phyloP scores from a whole-genome alignment of 108 stramenopile species.

The Ochromonas danica region DNA sequence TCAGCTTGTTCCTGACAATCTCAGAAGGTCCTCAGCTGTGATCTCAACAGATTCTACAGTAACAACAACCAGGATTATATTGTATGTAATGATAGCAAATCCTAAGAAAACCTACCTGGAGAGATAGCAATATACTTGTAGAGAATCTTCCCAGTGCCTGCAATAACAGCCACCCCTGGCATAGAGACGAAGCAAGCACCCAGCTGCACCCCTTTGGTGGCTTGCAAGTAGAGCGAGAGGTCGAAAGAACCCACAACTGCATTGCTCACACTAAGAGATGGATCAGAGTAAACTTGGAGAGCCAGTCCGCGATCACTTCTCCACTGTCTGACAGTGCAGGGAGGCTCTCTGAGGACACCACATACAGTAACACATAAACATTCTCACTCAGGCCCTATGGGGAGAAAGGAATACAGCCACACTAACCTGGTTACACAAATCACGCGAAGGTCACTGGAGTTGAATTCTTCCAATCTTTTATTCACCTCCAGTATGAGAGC shows the following conservation, averaged over 20 bases:
- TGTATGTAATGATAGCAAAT: not conserved
- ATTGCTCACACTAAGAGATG: not conserved
- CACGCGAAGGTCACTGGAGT: not conserved
- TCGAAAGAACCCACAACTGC: not conserved
- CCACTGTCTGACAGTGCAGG: not conserved
- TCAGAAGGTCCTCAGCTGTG: not conserved
- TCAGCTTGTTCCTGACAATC: too few relatives aligned
- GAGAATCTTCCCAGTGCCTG: not conserved
- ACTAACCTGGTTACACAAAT: conserved; percentile 11
- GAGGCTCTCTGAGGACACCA: not conserved
- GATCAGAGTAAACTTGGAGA: not conserved
- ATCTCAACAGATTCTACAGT: not conserved
- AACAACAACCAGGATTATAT: not conserved
- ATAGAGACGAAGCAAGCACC: not conserved
- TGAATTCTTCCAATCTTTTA: not conserved
- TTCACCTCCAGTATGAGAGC: not conserved
- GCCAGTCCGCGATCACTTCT: not conserved
- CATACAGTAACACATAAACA: not conserved
- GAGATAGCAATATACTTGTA: conserved; percentile 7
- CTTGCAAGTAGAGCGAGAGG: not conserved
- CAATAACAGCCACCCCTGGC: not conserved
- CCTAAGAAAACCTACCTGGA: conserved; percentile 1
- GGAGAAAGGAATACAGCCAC: not conserved
- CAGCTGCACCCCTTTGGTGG: not conserved
- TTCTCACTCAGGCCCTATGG: not conserved